Evolutionary conservation across 2,329 filamentous ascomycete genomes (phyloP), one percentile per base, ranked within the genome.

Genomic region (Sordariomycetes sp.): DNA sequence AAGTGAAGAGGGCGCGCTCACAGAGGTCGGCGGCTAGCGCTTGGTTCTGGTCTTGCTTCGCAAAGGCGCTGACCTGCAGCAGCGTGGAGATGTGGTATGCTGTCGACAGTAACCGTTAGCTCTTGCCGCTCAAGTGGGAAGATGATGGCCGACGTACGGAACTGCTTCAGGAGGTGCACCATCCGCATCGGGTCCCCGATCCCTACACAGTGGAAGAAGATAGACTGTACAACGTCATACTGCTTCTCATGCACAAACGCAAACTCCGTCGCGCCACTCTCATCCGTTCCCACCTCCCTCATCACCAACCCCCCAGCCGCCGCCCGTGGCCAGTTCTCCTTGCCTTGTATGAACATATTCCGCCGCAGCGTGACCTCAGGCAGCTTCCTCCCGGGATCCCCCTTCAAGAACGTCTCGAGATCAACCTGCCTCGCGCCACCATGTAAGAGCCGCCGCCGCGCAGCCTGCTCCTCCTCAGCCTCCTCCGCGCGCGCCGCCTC

Each of bases 11-110:
- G 0, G 92, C 91, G 52, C 94, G 82, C 71, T 97, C 92, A 57
- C 95, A 82, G 1, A 97, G 79, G 64, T 97, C 91, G 3, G 89
- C 86, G 0, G 92, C 85, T 3, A 94, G 81, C 1, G 91, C 83
- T 67, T 90, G 86, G 66, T 97, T 94, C 56, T 90, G 84, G 66
- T 96, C 90, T 62, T 96, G 88, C 67, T 94, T 92, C 13, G 90
- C 90, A 54, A 97, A 87, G 67, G 90, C 89, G 60, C 89, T 95
- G 32, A 95, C 90, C 67, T 96, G 91, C 24, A 97, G 83, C n/a
- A 97, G 79, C 2, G 89, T 91, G 1, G 90, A 94, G 62, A 97
- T 86, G 67, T 97, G 91, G 68, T 96, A 97, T 3, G 92, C 79
- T 81, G 59, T 56, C 10, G 32, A 24, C 12, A 12, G 6, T 7